These are phyloP conservation scores for Fomitopsis palustris DNA, from an alignment of 1,284 basidiomycete species.

Conservation along the genomic window DNA sequence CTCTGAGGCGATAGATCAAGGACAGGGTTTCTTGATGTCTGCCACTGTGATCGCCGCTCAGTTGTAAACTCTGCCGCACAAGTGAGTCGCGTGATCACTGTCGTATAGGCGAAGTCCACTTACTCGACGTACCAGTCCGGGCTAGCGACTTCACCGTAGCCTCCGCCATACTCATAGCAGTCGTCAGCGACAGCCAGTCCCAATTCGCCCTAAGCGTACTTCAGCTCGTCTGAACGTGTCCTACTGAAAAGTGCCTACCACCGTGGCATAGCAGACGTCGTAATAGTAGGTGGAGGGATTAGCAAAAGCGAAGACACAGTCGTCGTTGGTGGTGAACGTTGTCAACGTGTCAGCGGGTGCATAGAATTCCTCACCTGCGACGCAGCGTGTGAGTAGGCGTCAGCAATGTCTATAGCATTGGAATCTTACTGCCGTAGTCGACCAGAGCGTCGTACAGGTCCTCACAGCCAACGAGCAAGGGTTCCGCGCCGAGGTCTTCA, in stretches of 20 bases:
- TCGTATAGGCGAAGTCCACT: neutral
- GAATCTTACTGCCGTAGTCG: neutral
- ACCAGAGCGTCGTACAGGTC: neutral
- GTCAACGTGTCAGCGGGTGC: neutral
- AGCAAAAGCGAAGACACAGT: neutral
- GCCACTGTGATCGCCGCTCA: neutral
- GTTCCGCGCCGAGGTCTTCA: neutral
- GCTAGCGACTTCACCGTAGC: neutral
- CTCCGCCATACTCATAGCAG: neutral
- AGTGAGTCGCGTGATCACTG: neutral
- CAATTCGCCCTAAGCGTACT: neutral
- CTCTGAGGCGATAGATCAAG: too few relatives aligned
- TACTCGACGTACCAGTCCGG: constrained; percentile 1
- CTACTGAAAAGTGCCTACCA: neutral
- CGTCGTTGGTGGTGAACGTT: neutral
- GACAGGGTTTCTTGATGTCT: neutral
- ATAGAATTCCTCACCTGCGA: neutral
- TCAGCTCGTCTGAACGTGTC: neutral
- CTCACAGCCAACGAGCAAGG: neutral
- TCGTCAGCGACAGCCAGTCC: neutral
- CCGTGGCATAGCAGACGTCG: neutral
- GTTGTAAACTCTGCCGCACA: neutral
- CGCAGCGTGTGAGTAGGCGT: neutral
- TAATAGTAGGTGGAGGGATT: neutral
- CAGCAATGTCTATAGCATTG: neutral